Conservation (phyloP, 345 rosid species). For the Aquilaria sinensis region DNA sequence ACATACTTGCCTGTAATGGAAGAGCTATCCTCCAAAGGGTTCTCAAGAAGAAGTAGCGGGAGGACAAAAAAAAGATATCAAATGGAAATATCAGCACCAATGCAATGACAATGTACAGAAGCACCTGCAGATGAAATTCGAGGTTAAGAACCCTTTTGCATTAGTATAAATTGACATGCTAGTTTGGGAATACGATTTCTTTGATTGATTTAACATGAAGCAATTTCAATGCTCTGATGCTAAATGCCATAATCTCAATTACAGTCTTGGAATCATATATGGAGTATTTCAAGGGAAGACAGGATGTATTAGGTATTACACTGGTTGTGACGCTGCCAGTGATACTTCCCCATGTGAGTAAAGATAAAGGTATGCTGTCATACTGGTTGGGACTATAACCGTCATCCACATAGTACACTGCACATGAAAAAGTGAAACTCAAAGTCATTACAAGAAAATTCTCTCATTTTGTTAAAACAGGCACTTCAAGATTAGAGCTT, state of each 20-base stretch:
- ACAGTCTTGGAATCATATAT: no score
- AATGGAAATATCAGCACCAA: slow-evolving; percentile 85
- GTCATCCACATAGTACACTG: slow-evolving; percentile 99
- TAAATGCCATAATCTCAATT: no score
- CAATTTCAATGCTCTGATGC: no score
- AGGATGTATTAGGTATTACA: slow-evolving; percentile 39
- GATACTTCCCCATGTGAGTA: slow-evolving; percentile 98
- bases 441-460: not conserved
- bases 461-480: not conserved
- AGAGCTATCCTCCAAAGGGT: slow-evolving; percentile 86
- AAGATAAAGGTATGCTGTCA: slow-evolving; percentile 92
- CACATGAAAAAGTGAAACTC: slow-evolving; percentile 19
- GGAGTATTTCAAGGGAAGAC: not conserved
- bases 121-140: slow-evolving; percentile 53
- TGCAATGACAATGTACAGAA: slow-evolving; percentile 67
- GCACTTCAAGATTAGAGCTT: not conserved
- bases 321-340: slow-evolving; percentile 97
- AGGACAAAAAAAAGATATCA: slow-evolving; percentile 81
- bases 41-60: slow-evolving; percentile 83
- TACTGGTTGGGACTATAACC: slow-evolving; percentile 87
- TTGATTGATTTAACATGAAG: no score
- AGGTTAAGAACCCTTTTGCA: slow-evolving; percentile 1
- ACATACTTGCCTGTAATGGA: slow-evolving; percentile 79
- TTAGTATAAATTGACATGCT: no score
- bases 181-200: no score